Evolutionary conservation across 2,329 filamentous ascomycete species (phyloP).

Genomic region (Fusarium protoensiforme): DNA sequence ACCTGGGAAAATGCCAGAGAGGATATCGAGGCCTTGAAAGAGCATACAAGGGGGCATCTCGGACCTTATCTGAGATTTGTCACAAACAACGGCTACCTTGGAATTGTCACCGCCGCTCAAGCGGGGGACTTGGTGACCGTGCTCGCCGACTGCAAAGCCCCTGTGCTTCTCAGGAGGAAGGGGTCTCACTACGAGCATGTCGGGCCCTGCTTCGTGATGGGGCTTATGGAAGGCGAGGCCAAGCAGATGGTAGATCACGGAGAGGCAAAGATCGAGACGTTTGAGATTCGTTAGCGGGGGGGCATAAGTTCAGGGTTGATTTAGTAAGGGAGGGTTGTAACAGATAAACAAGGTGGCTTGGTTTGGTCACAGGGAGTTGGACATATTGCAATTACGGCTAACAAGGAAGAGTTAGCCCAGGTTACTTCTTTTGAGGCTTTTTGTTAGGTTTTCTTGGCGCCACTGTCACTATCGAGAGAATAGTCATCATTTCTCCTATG

Average conservation of each 20-base stretch:
- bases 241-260: not conserved
- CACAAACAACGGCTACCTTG: not conserved
- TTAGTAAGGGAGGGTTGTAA: not conserved
- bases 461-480: too few relatives aligned
- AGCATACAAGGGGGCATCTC: fast-evolving
- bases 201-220: not conserved
- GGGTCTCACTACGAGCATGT: not conserved
- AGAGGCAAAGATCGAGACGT: not conserved
- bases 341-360: too few relatives aligned
- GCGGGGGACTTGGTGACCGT: not conserved
- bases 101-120: too few relatives aligned
- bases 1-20: not conserved
- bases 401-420: too few relatives aligned
- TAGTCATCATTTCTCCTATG: not conserved
- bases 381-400: too few relatives aligned
- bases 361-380: too few relatives aligned
- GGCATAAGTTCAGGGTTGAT: not conserved
- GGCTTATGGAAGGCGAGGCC: not conserved
- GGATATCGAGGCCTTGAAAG: fast-evolving
- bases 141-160: not conserved
- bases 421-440: too few relatives aligned
- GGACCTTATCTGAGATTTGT: fast-evolving
- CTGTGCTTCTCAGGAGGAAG: not conserved
- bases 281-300: not conserved
- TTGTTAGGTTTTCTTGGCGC: too few relatives aligned